Conservation (phyloP, 2,329 filamentous ascomycete species). For the Blastomyces gilchristii region DNA sequence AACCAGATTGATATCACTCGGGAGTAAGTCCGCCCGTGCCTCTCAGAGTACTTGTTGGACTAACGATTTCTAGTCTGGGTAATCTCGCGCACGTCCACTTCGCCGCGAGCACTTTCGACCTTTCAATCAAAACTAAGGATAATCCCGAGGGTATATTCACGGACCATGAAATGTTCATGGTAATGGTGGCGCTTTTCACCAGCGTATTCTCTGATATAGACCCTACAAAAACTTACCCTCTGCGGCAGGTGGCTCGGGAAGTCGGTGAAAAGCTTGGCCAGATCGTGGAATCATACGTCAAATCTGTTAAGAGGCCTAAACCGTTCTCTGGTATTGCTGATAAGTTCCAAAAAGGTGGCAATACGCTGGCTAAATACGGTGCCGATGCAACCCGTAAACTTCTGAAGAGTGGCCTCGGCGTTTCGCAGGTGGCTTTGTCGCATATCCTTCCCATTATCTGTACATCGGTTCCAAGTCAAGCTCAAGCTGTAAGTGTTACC, state of each 20-base stretch:
- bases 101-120: conserved; percentile 19
- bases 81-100: conserved; percentile 22
- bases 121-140: conserved; percentile 21
- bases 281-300: conserved; percentile 32
- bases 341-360: conserved; percentile 42
- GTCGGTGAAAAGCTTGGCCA: conserved; percentile 30
- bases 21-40: conserved; percentile 23
- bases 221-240: conserved; percentile 39
- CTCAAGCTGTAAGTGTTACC: conserved; percentile 18
- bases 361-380: conserved; percentile 53
- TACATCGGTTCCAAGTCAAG: conserved; percentile 58
- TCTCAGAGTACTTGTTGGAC: not conserved
- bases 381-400: conserved; percentile 55
- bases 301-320: conserved; percentile 37
- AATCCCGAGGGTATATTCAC: conserved; percentile 31
- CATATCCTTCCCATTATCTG: conserved; percentile 59
- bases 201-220: conserved; percentile 43
- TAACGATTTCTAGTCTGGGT: conserved; percentile 13
- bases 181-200: conserved; percentile 37
- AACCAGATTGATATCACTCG: conserved; percentile 21
- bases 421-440: conserved; percentile 58
- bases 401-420: conserved; percentile 51
- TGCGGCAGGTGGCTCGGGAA: conserved; percentile 36
- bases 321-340: conserved; percentile 45
- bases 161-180: conserved; percentile 45